A percentile compares a stretch with the other conserved stretches of the same genome.
Evolutionary conservation across 257 asterid genomes (phyloP).

Genomic region (Primulina huaijiensis): DNA sequence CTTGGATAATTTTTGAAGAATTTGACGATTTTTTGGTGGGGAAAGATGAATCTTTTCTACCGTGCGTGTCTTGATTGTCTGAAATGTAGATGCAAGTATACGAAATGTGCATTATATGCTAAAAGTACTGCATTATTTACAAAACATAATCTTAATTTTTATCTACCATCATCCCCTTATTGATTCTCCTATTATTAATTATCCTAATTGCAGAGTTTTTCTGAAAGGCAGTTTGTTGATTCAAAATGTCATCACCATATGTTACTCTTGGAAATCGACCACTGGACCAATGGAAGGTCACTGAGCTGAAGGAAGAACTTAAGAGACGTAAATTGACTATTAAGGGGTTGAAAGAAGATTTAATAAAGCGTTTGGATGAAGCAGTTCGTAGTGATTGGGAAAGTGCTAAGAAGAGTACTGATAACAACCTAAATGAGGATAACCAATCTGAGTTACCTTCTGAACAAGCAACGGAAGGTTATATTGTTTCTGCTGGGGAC

Average conservation of each 20-base stretch:
- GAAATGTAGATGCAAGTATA: constrained; percentile 1
- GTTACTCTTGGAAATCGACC: constrained; percentile 55
- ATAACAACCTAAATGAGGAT: constrained; percentile 26
- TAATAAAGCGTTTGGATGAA: constrained; percentile 73
- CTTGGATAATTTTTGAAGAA: no score
- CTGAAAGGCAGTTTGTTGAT: constrained; percentile 21
- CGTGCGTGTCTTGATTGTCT: neutral
- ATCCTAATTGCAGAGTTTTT: constrained; percentile 20
- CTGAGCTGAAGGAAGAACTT: constrained; percentile 91
- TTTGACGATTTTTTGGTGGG: neutral
- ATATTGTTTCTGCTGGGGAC: constrained; percentile 29
- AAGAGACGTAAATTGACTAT: constrained; percentile 66
- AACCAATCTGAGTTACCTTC: constrained; percentile 30
- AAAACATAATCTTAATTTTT: neutral
- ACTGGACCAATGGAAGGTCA: constrained; percentile 92
- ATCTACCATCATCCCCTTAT: neutral
- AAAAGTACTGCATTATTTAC: neutral
- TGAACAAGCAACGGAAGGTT: constrained; percentile 30
- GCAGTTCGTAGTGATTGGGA: constrained; percentile 57
- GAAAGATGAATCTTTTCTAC: neutral
- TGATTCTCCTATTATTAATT: constrained; percentile 2
- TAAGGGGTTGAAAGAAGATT: constrained; percentile 79
- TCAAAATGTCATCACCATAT: constrained; percentile 74
- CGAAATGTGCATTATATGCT: neutral
- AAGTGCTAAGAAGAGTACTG: constrained; percentile 26